Evolutionary conservation across 306 rosid species (phyloP), one percentile per base, ranked within the genome.

Genomic region (Vicia sativa): DNA sequence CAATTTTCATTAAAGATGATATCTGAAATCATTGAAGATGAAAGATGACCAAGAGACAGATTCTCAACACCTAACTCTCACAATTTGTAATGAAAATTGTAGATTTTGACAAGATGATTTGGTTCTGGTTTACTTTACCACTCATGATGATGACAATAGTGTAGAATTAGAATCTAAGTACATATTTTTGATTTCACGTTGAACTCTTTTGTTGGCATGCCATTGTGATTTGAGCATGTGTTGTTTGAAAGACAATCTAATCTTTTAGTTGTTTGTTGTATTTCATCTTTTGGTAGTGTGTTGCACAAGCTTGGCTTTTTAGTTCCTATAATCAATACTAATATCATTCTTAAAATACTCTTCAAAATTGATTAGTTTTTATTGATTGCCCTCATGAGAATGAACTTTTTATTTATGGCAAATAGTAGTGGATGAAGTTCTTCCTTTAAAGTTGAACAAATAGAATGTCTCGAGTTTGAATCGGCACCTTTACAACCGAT

Each of bases 161-260:
- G 82, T 53, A 80, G 82, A 79, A 73, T 78, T 12, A 13, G n/a
- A 13, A 26, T 10, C 56, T 75, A 70, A 53, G 62, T 41, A 16
- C 41, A 34, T 80, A 45, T 71, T 35, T 60, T 10, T 25, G 2
- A 68, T 62, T 65, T 13, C 42, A 26, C 29, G 77, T 63, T 68
- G 19, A 68, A 58, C 49, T 26, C 49, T 26, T 26, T 55, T 6
- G 11, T 9, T 13, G 4, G 49, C 70, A 34, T 39, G 73, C 34
- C 52, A 54, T 21, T 48, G 10, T 46, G 59, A 54, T 29, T 45
- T 35, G 62, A 68, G 10, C 65, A 58, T 50, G 39, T 70, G 68
- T 74, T 67, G 67, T 76, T 54, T 60, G 48, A 74, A 52, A 49
- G 45, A 42, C 14, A n/a, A 62, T 73, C 9, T 38, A 45, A 68